A percentile compares a stretch with the other conserved stretches of the same genome.
Evolutionary conservation across 352 stramenopile species (phyloP).

Genomic region (Blastocystis sp.): DNA sequence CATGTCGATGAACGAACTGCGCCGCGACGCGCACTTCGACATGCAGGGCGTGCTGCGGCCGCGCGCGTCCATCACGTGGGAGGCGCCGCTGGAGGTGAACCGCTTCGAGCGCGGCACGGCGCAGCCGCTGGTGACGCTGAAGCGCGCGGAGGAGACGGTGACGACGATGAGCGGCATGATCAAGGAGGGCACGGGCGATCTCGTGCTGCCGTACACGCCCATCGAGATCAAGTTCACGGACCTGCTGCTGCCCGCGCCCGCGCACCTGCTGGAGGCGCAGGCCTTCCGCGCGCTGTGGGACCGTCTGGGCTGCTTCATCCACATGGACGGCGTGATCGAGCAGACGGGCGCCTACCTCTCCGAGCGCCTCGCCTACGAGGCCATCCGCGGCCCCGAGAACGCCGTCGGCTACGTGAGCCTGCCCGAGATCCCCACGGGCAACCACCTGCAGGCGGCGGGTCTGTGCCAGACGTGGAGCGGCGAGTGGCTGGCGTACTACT

Average conservation of each 20-base stretch:
- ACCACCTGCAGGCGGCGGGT: slow-evolving; percentile 51
- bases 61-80: slow-evolving; percentile 64
- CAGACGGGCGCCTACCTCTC: slow-evolving; percentile 14
- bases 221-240: slow-evolving; percentile 70
- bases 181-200: slow-evolving; percentile 61
- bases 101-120: slow-evolving; percentile 68
- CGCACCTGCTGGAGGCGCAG: slow-evolving; percentile 50
- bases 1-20: slow-evolving; percentile 22
- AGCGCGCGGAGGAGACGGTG: slow-evolving; percentile 29
- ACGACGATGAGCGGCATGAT: slow-evolving; percentile 24
- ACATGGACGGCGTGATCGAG: slow-evolving; percentile 48
- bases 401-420: slow-evolving; percentile 58
- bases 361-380: slow-evolving; percentile 47
- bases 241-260: slow-evolving; percentile 45
- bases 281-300: slow-evolving; percentile 65
- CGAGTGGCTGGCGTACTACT: slow-evolving; percentile 68
- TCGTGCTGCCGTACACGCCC: slow-evolving; percentile 66
- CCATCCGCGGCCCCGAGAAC: slow-evolving; percentile 37
- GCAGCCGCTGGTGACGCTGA: slow-evolving; percentile 63
- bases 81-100: slow-evolving; percentile 61
- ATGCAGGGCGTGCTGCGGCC: slow-evolving; percentile 57
- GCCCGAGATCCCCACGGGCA: slow-evolving; percentile 54
- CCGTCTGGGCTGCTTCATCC: slow-evolving; percentile 28
- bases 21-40: slow-evolving; percentile 59
- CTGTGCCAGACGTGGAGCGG: slow-evolving; percentile 61